Evolutionary conservation across 768 basidiomycete species (phyloP), one percentile per base, ranked within the genome.

Genomic region (Macrocybe gigantea): DNA sequence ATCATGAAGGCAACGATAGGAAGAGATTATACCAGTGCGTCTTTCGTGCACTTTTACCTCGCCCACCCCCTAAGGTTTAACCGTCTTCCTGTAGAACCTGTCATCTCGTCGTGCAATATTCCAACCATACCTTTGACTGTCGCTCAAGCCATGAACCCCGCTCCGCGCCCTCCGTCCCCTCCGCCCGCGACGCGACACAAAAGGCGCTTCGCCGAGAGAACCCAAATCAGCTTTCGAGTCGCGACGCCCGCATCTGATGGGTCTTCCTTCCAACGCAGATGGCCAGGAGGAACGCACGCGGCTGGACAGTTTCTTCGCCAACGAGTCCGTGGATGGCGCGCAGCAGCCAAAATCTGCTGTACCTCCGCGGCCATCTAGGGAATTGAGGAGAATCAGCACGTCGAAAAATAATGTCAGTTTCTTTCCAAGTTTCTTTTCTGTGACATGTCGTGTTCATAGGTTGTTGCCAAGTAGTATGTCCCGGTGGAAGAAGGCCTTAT

Each of bases 1-100:
- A 81, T 99, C 55, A 97, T 98, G 92, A 99, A 98, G 64, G 92
- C 95, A 2, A 97, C 95, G 9, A 99, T 99, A 56, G 85, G 81
- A 7, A 74, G 96, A 48, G 96, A 98, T 63, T 97, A 94, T 61
- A 78, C 85, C 7, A 87, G 93, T 94, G 58, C 35, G 85, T 73
- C 35, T 44, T 33, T 29, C 47, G 40, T 44, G 31, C 41, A 7
- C 33, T 38, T 37, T 29, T 6, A 22, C 6, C 33, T 31, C 5
- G 40, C 15, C 12, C 42, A 9, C 13, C 5, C 22, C 30, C 11
- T 38, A 15, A 50, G 32, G 53, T 34, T 48, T 44, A 38, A 58
- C 66, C 36, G 60, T 45, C 10, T 36, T 36, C 46, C 40, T 43
- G 32, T 42, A 93, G 95, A 85, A 59, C 89, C 93, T 22, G 94